Evolutionary conservation across 2,329 filamentous ascomycete species (phyloP), one percentile per base, ranked within the genome.

Genomic region (Aspergillus sp.): DNA sequence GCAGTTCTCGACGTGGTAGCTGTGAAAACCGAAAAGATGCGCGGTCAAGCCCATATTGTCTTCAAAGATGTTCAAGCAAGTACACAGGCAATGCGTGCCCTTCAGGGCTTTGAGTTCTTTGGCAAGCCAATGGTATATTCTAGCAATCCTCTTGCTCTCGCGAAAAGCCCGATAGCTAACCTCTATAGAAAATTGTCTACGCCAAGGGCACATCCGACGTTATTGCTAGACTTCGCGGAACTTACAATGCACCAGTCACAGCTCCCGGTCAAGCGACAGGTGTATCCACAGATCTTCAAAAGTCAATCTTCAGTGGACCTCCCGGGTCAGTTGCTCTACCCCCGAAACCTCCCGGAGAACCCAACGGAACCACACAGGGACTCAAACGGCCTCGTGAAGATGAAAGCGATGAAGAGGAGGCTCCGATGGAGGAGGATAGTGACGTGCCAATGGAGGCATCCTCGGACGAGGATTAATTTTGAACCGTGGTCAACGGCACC

Each of bases 11-110:
- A 99, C 75, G 87, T 99, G 22, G 91, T 97, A 53, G 91, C 92
- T 31, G 83, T 97, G 69, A 96, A 93, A 81, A 96, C 92, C 1
- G 84, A 84, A 76, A 92, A 92, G 80, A 97, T 98, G 93, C 90
- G 95, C 54, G 95, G 95, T 3, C 95, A 99, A 79, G 95, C 95
- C 64, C 95, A 98, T 73, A 83, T 99, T 63, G 91, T 95, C 15
- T 98, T 93, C 76, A 87, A 91, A 61, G 94, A 99, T 75, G 83
- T 94, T 38, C 91, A 97, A 68, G 88, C 92, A n/a, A 92, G 93
- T 55, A 97, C 93, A 25, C 92, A 97, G 74, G 95, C 95, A 1
- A 92, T 99, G 92, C 85, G 94, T 67, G 88, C 91, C 11, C 81
- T 97, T 52, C 90, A 98, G 69, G 92, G 91, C 2, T 91, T 92